Evolutionary conservation across 106 monocot genomes (phyloP), one percentile per base, ranked within the genome.

Genomic region (Phalaenopsis aphrodite): DNA sequence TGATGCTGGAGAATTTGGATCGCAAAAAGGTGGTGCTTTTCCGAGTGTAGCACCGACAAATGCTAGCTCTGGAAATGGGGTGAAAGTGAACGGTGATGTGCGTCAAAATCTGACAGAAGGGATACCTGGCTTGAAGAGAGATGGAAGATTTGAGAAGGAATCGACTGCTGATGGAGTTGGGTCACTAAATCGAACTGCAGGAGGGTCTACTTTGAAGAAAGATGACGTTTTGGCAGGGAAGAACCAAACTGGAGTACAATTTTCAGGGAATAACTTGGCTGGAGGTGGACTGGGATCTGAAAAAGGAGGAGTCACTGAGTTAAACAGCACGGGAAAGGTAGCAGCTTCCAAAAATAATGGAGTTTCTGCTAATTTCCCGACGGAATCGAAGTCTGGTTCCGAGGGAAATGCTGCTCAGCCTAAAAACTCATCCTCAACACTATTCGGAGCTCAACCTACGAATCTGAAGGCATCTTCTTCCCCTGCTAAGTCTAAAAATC

Each of bases 1-100:
- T 45, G 42, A 45, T 45, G 12, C n/a, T 17, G 76, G 64, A 72
- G 75, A 75, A 41, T 45, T 41, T 78, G 84, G 73, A 74, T 79
- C 82, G 43, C 18, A 5, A 37, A 65, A 78, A 82, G 42, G 6
- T 74, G 80, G 55, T 2, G 56, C 17, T 55, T 76, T 55, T 37
- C 49, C 49, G 47, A 12, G 15, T 19, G 9, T 2, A 9, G 12
- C 76, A 42, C 48, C 76, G 11, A 30, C 41, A 76, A 24, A 43
- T 48, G 67, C 8, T 9, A 41, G 3, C 23, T 38, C n/a, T 64
- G 76, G 36, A 37, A 21, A 43, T 81, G 56, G 56, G 41, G 21
- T 81, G 24, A 41, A 68, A 15, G 65, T 43, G 39, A 75, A 17
- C 39, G 73, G 79, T 43, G 24, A 24, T 75, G 43, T 41, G 14